These are phyloP conservation scores for Leccinum longicurvipes DNA, from an alignment of 768 basidiomycete genomes.

Conservation along the genomic window DNA sequence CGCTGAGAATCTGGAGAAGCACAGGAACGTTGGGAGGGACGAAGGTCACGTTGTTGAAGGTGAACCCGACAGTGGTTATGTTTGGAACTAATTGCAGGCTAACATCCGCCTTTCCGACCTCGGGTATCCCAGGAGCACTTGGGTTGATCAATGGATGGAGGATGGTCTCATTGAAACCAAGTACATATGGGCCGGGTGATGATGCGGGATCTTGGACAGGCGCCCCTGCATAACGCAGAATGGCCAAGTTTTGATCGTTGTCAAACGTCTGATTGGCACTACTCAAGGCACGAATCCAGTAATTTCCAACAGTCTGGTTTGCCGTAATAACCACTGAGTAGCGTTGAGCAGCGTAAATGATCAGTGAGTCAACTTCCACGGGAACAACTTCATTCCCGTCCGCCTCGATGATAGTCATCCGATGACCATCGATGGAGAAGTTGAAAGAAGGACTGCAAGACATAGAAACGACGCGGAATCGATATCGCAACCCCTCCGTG, in stretches of 20 bases:
- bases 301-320: slow-evolving; percentile 46
- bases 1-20: slow-evolving; percentile 58
- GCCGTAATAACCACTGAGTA: slow-evolving; percentile 47
- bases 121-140: slow-evolving; percentile 38
- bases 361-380: slow-evolving; percentile 39
- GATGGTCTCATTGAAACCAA: slow-evolving; percentile 36
- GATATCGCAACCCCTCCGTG: slow-evolving; percentile 39
- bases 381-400: slow-evolving; percentile 45
- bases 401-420: slow-evolving; percentile 51
- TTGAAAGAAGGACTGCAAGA: slow-evolving; percentile 45
- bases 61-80: background rate
- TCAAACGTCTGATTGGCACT: slow-evolving; percentile 26
- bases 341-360: slow-evolving; percentile 34
- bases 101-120: slow-evolving; percentile 40
- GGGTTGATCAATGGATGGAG: slow-evolving; percentile 37
- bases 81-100: slow-evolving; percentile 25
- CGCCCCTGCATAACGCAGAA: slow-evolving; percentile 50
- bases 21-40: slow-evolving; percentile 45
- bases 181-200: slow-evolving; percentile 18
- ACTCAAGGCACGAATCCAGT: slow-evolving; percentile 50
- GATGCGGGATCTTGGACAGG: slow-evolving; percentile 42
- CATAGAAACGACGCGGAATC: slow-evolving; percentile 50
- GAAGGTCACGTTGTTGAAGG: slow-evolving; percentile 33
- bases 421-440: slow-evolving; percentile 47
- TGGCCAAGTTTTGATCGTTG: slow-evolving; percentile 45